These are phyloP conservation scores for Dactylella cylindrospora DNA, from an alignment of 2,329 filamentous ascomycete species.

Conservation along the genomic window DNA sequence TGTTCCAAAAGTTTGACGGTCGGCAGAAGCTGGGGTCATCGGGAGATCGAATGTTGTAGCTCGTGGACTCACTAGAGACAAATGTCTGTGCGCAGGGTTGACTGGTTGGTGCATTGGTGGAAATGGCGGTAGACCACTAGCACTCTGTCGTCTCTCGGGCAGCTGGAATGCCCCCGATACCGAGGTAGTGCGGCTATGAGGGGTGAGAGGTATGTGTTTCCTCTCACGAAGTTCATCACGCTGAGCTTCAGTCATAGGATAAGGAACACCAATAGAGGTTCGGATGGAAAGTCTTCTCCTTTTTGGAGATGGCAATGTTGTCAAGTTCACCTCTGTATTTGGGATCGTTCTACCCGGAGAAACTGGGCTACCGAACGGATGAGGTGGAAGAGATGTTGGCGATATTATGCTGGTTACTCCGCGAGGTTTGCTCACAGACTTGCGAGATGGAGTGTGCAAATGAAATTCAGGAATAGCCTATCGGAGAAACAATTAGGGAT, in stretches of 20 bases:
- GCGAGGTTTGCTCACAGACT: slow-evolving; percentile 41
- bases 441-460: slow-evolving; percentile 45
- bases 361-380: slow-evolving; percentile 37
- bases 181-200: slow-evolving; percentile 35
- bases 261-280: slow-evolving; percentile 39
- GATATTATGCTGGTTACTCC: slow-evolving; percentile 41
- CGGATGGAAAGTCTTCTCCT: slow-evolving; percentile 36
- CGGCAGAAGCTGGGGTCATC: slow-evolving; percentile 43
- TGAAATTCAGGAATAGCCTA: slow-evolving; percentile 49
- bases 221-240: slow-evolving; percentile 41
- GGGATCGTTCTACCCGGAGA: slow-evolving; percentile 39
- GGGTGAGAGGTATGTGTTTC: slow-evolving; percentile 33
- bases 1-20: slow-evolving; percentile 33
- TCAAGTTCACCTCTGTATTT: slow-evolving; percentile 36
- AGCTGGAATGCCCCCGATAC: slow-evolving; percentile 34
- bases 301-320: slow-evolving; percentile 34
- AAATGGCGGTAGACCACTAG: slow-evolving; percentile 36
- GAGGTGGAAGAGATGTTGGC: slow-evolving; percentile 39
- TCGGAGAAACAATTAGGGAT: neutral
- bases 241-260: slow-evolving; percentile 38
- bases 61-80: slow-evolving; percentile 37
- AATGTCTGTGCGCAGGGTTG: slow-evolving; percentile 29
- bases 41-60: slow-evolving; percentile 34
- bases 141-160: slow-evolving; percentile 33
- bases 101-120: slow-evolving; percentile 38